Conservation (phyloP, 495 filamentous ascomycete species). For the Tirmania nivea region DNA sequence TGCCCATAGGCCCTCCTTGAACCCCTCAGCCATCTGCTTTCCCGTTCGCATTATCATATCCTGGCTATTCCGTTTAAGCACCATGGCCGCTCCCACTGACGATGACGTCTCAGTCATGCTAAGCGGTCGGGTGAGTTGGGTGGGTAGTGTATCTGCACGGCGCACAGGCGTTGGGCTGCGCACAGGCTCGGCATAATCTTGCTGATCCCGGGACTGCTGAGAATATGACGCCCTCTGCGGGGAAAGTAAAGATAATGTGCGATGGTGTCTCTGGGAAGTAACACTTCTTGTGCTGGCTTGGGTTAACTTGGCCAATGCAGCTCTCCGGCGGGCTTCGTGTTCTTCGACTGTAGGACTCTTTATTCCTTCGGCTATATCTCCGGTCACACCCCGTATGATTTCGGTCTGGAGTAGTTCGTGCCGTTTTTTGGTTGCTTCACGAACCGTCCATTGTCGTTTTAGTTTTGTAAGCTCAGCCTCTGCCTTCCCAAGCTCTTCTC, state of each 20-base stretch:
- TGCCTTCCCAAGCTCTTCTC: conserved; percentile 63
- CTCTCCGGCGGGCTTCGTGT: conserved; percentile 39
- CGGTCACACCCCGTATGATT: neutral
- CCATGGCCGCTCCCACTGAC: neutral
- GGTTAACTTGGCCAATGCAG: conserved; percentile 15
- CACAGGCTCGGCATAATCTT: neutral
- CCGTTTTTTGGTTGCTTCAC: conserved; percentile 59
- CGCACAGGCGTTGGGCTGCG: conserved; percentile 6
- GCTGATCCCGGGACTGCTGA: conserved; percentile 5
- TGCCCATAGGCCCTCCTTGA: conserved; percentile 81
- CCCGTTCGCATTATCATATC: conserved; percentile 42
- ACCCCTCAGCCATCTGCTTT: conserved; percentile 76
- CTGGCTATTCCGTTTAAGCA: conserved; percentile 9
- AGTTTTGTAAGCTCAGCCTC: conserved; percentile 54
- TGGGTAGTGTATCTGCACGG: conserved; percentile 14
- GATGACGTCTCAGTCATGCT: conserved; percentile 17
- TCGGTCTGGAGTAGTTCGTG: conserved; percentile 32
- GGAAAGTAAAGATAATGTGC: conserved; percentile 46
- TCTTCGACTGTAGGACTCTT: conserved; percentile 2
- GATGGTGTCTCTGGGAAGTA: conserved; percentile 37
- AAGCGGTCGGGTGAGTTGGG: conserved; percentile 4
- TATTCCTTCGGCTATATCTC: conserved; percentile 1
- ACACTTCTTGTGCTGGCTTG: conserved; percentile 22
- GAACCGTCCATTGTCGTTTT: conserved; percentile 60
- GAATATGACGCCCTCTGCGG: conserved; percentile 22